Base-by-base conservation (phyloP, 2,329 filamentous ascomycete species). In the Scleromitrula shiraiana region DNA sequence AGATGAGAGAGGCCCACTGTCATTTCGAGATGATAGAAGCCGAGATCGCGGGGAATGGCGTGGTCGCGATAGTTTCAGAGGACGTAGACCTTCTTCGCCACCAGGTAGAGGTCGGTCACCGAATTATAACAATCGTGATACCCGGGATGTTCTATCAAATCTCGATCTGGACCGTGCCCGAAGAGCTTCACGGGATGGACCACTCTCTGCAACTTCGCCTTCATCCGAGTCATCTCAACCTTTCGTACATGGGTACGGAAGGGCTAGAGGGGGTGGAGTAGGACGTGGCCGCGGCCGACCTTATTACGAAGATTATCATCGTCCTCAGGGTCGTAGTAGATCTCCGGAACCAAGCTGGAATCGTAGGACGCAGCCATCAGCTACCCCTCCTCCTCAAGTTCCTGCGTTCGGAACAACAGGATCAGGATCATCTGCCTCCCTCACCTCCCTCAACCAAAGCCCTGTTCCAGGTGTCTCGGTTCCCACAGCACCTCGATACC, bases 121-220 rank as follows among this genome's bases (percentile, higher is more conserved):
- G 10, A 80, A 79, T 51, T 75, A 83, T 59, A 80, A 84, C 49
- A 67, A 46, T 43, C 67, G 70, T 56, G 68, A 78, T 50, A 58
- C 39, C 30, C 64, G 61, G 54, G 77, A 81, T 57, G 65, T 68
- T 2, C 81, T 80, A 0, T 70, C 81, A 26, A 80, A 79, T 39
- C 68, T 84, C 6, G 85, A 89, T 54, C 73, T 80, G 7, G 80
- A 82, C 50, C 75, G 85, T 50, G 78, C 80, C 15, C 73, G 84
- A 46, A 74, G 84, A 39, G 80, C 76, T 14, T 88, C 84, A 7
- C 74, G 85, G 59, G 85, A 90, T 58, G 85, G 84, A 0, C 83
- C 85, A 9, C 75, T 80, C 19, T 85, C 83, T 1, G 83, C 82
- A 15, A 82, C 82, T 4, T 87, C 85, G 3, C 80, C 79, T 8